Base-by-base conservation (phyloP, 495 filamentous ascomycete species). In the Neurospora tetrasperma region DNA sequence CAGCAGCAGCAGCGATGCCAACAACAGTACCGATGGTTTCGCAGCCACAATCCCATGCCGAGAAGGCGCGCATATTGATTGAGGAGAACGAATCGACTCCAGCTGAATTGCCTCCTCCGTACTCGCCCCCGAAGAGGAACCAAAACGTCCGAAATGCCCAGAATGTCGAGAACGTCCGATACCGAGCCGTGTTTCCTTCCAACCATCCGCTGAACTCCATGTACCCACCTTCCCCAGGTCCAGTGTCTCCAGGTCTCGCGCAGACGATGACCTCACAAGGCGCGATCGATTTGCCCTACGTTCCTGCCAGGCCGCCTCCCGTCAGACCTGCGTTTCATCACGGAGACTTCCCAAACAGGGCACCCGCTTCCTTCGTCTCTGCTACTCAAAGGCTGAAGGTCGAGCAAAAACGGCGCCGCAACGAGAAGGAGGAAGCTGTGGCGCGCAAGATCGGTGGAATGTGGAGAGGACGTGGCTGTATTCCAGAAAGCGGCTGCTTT, bases 341-440 rank as follows among this genome's bases (percentile, higher is more conserved):
- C 18, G 40, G 27, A 31, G 75, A 75, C 3, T 74, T 86, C 10
- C 82, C 83, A 2, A 78, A 82, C 16, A 73, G 81, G 20, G 76
- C 83, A 2, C 74, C 77, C 6, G 82, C 82, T 18, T 77, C 84
- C 3, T 84, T 78, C 40, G 70, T 79, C 7, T 75, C 84, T 2
- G 79, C 78, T 3, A 78, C 81, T 40, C 81, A 84, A 38, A 75
- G 74, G 39, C 78, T 82, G 31, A 80, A 82, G 74, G 78, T 81
- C 74, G 77, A 89, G 74, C 83, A 83, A 23, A 86, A 90, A 73
- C 80, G 85, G 69, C 83, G 84, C 42, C 84, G 88, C 40, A 85
- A 87, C 69, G 91, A 91, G 77, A 89, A 89, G 73, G 88, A 92
- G 78, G 90, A 92, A 20, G 83, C 82, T 4, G 74, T 86, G 8